Conservation (phyloP, 805 yeast species). For the Grigorovia yakushimaensis region DNA sequence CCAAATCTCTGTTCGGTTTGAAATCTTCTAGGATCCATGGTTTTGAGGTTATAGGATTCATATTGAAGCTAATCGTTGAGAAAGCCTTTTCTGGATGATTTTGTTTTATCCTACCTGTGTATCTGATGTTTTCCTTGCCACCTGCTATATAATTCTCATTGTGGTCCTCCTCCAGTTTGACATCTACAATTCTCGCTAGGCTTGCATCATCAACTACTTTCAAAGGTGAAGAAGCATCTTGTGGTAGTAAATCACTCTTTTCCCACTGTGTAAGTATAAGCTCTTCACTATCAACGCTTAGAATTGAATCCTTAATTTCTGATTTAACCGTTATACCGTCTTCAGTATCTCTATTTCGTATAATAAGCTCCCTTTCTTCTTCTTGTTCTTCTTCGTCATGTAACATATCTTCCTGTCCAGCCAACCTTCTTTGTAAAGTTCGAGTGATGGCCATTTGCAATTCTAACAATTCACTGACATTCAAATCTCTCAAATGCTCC, state of each 20-base stretch:
- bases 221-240: slow-evolving; percentile 5
- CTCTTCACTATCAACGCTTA: slow-evolving; percentile 15
- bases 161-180: neutral
- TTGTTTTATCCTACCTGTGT: no score
- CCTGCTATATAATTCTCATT: no score
- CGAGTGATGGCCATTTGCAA: neutral
- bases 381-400: no score
- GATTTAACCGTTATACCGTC: no score
- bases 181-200: neutral
- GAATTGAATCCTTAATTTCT: no score
- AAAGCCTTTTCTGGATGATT: no score
- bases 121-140: no score
- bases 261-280: slow-evolving; percentile 19
- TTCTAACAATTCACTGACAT: neutral
- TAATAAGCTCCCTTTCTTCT: no score
- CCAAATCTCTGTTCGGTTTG: slow-evolving; percentile 17
- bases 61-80: slow-evolving; percentile 12
- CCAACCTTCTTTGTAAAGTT: neutral
- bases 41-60: slow-evolving; percentile 20
- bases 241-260: neutral
- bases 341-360: no score
- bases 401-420: neutral
- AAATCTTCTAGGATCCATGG: slow-evolving; percentile 30
- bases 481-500: neutral
- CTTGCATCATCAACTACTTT: neutral